Conservation (phyloP, 2,329 filamentous ascomycete species). For the Celoporthe dispersa region DNA sequence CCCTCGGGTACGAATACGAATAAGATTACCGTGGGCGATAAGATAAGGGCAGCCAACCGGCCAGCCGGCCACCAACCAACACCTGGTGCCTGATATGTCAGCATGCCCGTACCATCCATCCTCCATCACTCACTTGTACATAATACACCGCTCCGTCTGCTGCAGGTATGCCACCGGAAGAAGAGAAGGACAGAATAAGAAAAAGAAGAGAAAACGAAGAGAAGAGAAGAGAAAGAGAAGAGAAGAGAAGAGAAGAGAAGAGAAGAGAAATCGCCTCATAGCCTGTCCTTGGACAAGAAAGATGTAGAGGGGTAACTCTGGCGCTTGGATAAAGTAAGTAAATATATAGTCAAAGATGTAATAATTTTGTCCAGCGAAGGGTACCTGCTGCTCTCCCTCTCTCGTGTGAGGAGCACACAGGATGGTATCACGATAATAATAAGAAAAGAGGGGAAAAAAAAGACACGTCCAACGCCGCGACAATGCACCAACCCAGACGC, state of each 20-base stretch:
- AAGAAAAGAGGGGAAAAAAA: background rate
- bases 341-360: too few relatives aligned
- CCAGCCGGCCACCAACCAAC: background rate
- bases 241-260: too few relatives aligned
- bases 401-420: background rate
- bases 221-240: too few relatives aligned
- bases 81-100: background rate
- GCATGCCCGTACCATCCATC: too few relatives aligned
- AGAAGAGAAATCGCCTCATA: too few relatives aligned
- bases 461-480: background rate
- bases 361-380: constrained; percentile 3
- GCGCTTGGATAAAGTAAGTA: background rate
- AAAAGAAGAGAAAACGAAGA: too few relatives aligned
- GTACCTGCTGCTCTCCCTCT: background rate
- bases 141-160: too few relatives aligned
- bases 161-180: too few relatives aligned
- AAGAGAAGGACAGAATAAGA: too few relatives aligned
- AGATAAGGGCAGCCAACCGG: background rate
- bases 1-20: constrained; percentile 23
- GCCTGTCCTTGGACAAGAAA: too few relatives aligned
- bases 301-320: too few relatives aligned
- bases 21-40: constrained; percentile 17
- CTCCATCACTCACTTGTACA: background rate
- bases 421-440: constrained; percentile 3
- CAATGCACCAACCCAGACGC: background rate